Evolutionary conservation across 495 filamentous ascomycete species (phyloP), one percentile per base, ranked within the genome.

Genomic region (Penicillium angulare): DNA sequence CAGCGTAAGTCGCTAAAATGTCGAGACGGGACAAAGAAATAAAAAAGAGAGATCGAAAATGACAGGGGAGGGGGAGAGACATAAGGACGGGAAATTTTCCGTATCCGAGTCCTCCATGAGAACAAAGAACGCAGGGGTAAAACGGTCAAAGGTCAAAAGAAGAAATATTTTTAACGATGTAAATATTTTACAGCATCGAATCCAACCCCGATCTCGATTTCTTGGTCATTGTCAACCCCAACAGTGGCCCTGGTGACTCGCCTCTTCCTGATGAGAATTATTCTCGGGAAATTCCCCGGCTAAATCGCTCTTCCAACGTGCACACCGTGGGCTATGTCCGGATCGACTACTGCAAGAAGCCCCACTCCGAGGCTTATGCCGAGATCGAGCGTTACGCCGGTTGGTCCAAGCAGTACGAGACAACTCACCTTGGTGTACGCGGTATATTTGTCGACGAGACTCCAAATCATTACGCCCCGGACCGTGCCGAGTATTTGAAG

Each of bases 261-360:
- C 17, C 41, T 29, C 27, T 44, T 5, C 41, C 41, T 6, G 41
- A 44, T n/a, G 41, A 4, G n/a, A 44, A 44, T 13, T 44, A 44
- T 32, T 17, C 41, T 1, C 41, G 41, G 21, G 41, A 44, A 44
- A 15, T 44, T 18, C 41, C 41, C n/a, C 41, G 41, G 5, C 21
- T 44, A 15, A 44, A 44, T 32, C n/a, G n/a, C 0, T 44, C 29
- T 12, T 15, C 23, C 24, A 44, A 44, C 24, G 41, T 44, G 16
- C 31, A 44, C 27, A 44, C 41, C 24, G 27, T 44, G 24, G 41
- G 41, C 24, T 44, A 44, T 13, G 18, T 44, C n/a, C 41, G 41
- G 31, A 44, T 44, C 41, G 41, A 44, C 41, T 44, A 44, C 41
- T 44, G 41, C 41, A 44, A 20, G 7, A 44, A 44, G 41, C 41